Percentiles rank a stretch among this genome's conserved stretches.
phyloP scores from a whole-genome alignment of 176 grass and related monocot genomes.

The Carex myosuroides region DNA sequence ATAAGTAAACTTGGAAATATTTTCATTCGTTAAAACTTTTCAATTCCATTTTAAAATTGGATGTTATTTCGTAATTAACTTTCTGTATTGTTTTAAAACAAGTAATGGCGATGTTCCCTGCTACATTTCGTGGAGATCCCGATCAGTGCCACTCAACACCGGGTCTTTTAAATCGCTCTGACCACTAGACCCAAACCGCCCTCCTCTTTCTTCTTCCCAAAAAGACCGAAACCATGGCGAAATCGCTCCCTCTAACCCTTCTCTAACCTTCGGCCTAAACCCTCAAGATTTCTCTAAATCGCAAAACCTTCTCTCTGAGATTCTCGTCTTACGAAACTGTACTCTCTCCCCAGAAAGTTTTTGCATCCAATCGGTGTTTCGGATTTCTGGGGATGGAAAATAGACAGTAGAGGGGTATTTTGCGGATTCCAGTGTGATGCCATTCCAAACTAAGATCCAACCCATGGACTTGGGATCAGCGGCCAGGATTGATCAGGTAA shows the following conservation, averaged over 20 bases:
- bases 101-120: neutral
- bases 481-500: constrained; percentile 21
- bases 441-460: constrained; percentile 43
- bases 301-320: neutral
- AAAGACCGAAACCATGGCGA: constrained; percentile 6
- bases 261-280: neutral
- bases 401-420: neutral
- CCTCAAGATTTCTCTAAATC: neutral
- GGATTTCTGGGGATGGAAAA: constrained; percentile 14
- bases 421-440: constrained; percentile 27
- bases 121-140: neutral
- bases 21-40: too few relatives aligned
- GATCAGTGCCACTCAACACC: neutral
- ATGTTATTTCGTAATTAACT: neutral
- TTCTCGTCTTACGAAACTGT: neutral
- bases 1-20: too few relatives aligned
- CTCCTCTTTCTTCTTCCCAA: neutral
- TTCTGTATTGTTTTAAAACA: neutral
- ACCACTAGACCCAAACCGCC: neutral
- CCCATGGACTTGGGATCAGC: constrained; percentile 36
- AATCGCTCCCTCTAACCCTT: neutral
- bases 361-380: constrained; percentile 1
- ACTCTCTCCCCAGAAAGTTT: neutral
- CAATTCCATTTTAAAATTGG: neutral
- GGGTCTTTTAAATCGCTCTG: constrained; percentile 15